These are phyloP conservation scores for Conticribra weissflogii DNA, from an alignment of 108 stramenopile species.

Conservation along the genomic window DNA sequence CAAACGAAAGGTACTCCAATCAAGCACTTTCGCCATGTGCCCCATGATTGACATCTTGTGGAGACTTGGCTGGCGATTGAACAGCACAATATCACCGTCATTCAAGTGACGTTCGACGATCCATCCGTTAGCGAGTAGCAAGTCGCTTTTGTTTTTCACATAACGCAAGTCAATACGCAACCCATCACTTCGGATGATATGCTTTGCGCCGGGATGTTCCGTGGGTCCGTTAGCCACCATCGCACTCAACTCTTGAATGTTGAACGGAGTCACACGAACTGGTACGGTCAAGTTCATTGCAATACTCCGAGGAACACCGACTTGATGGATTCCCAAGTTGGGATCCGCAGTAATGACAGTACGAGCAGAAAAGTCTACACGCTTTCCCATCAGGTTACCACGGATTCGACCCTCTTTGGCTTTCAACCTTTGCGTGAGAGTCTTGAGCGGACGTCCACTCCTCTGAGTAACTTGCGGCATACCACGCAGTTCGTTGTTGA, in stretches of 20 bases:
- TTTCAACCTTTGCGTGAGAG: slow-evolving; percentile 92
- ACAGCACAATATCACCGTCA: slow-evolving; percentile 97
- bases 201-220: slow-evolving; percentile 95
- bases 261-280: slow-evolving; percentile 95
- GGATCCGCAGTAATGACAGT: slow-evolving; percentile 99
- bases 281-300: slow-evolving; percentile 98
- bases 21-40: slow-evolving; percentile 96
- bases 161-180: slow-evolving; percentile 94
- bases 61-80: slow-evolving; percentile 99
- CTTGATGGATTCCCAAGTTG: slow-evolving; percentile 98
- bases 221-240: slow-evolving; percentile 96
- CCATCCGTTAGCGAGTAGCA: slow-evolving; percentile 93
- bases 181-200: slow-evolving; percentile 96
- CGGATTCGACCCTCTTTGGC: slow-evolving; percentile 99
- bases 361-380: slow-evolving; percentile 98
- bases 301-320: slow-evolving; percentile 96
- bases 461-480: slow-evolving; percentile 95
- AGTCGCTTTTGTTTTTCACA: slow-evolving; percentile 92
- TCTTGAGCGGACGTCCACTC: slow-evolving; percentile 97
- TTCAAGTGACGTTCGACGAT: slow-evolving; percentile 97
- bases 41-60: slow-evolving; percentile 99
- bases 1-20: slow-evolving; percentile 99
- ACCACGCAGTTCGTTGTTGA: slow-evolving; percentile 93
- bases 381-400: slow-evolving; percentile 99
- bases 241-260: slow-evolving; percentile 80